Conservation (phyloP, 2,329 filamentous ascomycete species). For the Rhynchosporium agropyri region DNA sequence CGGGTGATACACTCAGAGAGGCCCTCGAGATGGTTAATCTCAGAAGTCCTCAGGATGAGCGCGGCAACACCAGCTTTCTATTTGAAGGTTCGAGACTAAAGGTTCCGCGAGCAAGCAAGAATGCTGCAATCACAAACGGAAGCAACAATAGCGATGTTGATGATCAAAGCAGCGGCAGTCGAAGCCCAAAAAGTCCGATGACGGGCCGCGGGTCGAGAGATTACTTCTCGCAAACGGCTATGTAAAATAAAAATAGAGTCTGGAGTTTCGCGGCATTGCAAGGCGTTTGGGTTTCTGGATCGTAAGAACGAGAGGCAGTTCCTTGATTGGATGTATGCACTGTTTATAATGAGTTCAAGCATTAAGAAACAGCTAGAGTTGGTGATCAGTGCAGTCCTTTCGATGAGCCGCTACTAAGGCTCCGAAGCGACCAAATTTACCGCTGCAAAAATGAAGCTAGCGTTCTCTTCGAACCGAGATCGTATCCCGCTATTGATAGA, state of each 20-base stretch:
- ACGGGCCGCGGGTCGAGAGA: constrained; percentile 22
- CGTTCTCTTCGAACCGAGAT: too few relatives aligned
- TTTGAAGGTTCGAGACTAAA: constrained; percentile 45
- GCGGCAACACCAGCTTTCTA: constrained; percentile 44
- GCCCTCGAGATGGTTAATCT: constrained; percentile 66
- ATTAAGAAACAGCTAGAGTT: too few relatives aligned
- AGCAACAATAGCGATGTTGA: constrained; percentile 43
- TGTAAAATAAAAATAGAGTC: constrained; percentile 4
- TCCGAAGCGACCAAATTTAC: too few relatives aligned
- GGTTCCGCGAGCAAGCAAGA: constrained; percentile 29
- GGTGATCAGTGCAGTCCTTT: too few relatives aligned
- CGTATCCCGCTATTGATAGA: too few relatives aligned
- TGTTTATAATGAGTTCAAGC: too few relatives aligned
- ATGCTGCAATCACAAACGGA: constrained; percentile 38
- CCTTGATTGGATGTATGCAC: not conserved
- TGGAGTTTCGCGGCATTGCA: constrained; percentile 1
- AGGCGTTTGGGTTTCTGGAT: constrained; percentile 9
- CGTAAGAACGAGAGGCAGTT: not conserved
- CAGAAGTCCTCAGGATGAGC: constrained; percentile 43
- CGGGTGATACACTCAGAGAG: constrained; percentile 75
- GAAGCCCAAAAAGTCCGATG: constrained; percentile 30
- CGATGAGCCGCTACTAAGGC: too few relatives aligned
- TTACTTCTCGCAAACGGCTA: constrained; percentile 32
- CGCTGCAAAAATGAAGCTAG: too few relatives aligned
- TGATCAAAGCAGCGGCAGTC: constrained; percentile 36